phyloP scores from a whole-genome alignment of 768 basidiomycete species.

The Tephrocybe rancida region DNA sequence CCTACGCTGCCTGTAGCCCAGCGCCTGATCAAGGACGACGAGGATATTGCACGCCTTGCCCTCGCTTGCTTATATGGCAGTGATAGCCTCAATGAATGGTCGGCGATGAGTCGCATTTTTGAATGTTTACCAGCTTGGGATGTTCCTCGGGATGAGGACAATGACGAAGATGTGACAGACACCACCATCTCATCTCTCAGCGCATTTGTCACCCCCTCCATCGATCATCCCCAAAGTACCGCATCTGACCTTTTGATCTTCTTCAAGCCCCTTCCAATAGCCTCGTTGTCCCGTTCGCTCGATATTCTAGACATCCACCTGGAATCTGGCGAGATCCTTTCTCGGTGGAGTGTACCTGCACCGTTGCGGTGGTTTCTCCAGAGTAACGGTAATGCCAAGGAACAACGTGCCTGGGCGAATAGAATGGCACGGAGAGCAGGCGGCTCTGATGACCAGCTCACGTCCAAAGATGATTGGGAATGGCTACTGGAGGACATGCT shows the following conservation, averaged over 20 bases:
- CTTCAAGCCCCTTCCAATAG: conserved; percentile 76
- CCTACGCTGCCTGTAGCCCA: conserved; percentile 74
- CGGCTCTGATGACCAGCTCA: conserved; percentile 51
- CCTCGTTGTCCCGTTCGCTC: conserved; percentile 78
- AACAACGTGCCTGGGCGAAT: conserved; percentile 86
- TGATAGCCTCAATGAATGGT: conserved; percentile 70
- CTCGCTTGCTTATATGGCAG: conserved; percentile 89
- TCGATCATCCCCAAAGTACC: conserved; percentile 53
- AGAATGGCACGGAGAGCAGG: conserved; percentile 79
- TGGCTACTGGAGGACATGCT: conserved; percentile 90
- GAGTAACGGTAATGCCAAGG: conserved; percentile 59
- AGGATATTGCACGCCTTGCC: conserved; percentile 84
- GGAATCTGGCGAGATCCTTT: conserved; percentile 89
- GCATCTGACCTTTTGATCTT: conserved; percentile 77
- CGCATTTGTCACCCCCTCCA: conserved; percentile 76
- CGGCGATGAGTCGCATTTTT: conserved; percentile 88
- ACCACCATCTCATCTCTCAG: conserved; percentile 83
- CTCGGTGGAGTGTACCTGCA: conserved; percentile 84
- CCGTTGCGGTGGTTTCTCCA: conserved; percentile 91
- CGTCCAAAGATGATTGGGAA: conserved; percentile 78
- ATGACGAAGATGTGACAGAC: conserved; percentile 75
- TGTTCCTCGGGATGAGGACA: conserved; percentile 52
- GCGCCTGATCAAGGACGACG: conserved; percentile 79
- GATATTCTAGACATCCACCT: conserved; percentile 95
- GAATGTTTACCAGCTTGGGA: conserved; percentile 97